Conservation (phyloP, 352 stramenopile species). For the Achlya hypogyna region DNA sequence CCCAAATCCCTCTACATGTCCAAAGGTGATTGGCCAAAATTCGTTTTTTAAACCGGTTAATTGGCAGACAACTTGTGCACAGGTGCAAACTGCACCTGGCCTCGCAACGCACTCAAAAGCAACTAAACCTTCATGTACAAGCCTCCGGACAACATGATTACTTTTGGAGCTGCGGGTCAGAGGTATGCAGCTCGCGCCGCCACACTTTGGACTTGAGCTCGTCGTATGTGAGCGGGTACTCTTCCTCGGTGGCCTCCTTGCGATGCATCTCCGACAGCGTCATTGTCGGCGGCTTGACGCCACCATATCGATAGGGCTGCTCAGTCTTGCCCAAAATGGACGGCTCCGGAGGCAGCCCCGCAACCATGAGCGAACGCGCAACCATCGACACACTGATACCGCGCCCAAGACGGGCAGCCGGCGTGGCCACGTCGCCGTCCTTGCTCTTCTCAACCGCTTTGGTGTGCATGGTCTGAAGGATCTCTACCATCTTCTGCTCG, state of each 20-base stretch:
- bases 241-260: constrained; percentile 77
- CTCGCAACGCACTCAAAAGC: not conserved
- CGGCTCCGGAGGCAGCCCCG: constrained; percentile 18
- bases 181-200: constrained; percentile 7
- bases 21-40: not conserved
- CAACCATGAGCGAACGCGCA: not conserved
- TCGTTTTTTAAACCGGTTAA: not conserved
- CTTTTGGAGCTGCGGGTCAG: not conserved
- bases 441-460: constrained; percentile 46
- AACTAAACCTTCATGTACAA: not conserved
- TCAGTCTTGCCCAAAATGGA: constrained; percentile 35
- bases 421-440: constrained; percentile 15
- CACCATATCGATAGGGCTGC: constrained; percentile 62
- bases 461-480: constrained; percentile 55
- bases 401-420: not conserved
- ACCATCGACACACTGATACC: not conserved
- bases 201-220: constrained; percentile 81
- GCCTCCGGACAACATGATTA: not conserved
- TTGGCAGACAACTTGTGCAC: not conserved
- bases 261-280: constrained; percentile 71
- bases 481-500: constrained; percentile 56
- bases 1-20: not conserved
- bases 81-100: too few relatives aligned
- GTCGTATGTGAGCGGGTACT: constrained; percentile 80
- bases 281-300: constrained; percentile 51